Evolutionary conservation across 371 early-diverging fungal genomes (phyloP).

Genomic region (Chytridium lagenaria): DNA sequence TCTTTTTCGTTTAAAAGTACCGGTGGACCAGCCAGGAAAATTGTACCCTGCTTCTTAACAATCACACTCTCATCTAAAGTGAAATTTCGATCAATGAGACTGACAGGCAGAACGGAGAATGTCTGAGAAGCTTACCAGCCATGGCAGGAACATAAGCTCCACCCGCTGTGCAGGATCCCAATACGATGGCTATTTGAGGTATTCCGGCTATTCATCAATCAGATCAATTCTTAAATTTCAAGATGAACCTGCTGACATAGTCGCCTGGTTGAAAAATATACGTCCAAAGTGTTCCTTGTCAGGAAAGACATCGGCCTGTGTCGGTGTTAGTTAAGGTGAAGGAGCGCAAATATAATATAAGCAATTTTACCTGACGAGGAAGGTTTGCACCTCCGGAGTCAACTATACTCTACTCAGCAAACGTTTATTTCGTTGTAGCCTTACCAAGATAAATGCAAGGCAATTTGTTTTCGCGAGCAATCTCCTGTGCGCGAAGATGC

Average conservation of each 20-base stretch:
- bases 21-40: constrained; percentile 97
- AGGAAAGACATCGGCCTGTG: constrained; percentile 95
- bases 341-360: too few relatives aligned
- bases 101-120: too few relatives aligned
- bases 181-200: constrained; percentile 95
- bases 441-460: constrained; percentile 95
- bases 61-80: constrained; percentile 97
- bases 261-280: constrained; percentile 94
- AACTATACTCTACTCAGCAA: too few relatives aligned
- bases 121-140: constrained; percentile 71
- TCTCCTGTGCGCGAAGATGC: constrained; percentile 97
- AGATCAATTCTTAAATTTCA: not conserved
- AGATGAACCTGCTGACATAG: constrained; percentile 74
- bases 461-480: constrained; percentile 90
- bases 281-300: constrained; percentile 98
- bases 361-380: constrained; percentile 62
- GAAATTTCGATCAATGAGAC: not conserved
- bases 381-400: constrained; percentile 98
- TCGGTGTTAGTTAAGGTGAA: constrained; percentile 2
- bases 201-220: constrained; percentile 63
- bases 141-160: constrained; percentile 99
- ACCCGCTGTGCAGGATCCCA: constrained; percentile 98
- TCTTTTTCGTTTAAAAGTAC: constrained; percentile 40
- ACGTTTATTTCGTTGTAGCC: too few relatives aligned
- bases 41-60: constrained; percentile 95